These are phyloP conservation scores for Rubus parviflorus DNA, from an alignment of 306 rosid species.

Conservation along the genomic window DNA sequence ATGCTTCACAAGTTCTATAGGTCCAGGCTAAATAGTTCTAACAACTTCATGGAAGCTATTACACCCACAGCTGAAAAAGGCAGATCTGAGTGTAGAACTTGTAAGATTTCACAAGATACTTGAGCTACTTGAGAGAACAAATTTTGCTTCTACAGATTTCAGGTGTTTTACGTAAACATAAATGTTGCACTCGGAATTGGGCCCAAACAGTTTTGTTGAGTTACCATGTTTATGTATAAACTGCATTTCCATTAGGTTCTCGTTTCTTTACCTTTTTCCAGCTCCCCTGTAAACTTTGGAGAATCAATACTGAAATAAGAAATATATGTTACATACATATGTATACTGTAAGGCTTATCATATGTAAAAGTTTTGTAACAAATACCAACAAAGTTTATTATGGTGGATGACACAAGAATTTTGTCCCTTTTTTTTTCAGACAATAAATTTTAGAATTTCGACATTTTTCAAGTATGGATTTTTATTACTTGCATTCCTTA, in stretches of 20 bases:
- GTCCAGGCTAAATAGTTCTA: neutral
- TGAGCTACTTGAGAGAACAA: constrained; percentile 8
- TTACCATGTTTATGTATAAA: neutral
- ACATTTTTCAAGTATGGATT: neutral
- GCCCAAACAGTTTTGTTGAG: neutral
- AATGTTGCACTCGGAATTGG: neutral
- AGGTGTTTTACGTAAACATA: neutral
- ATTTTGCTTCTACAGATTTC: constrained; percentile 6
- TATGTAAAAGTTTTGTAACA: neutral
- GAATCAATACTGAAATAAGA: neutral
- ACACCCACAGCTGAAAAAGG: neutral
- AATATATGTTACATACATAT: neutral
- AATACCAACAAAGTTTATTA: neutral
- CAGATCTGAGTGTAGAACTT: neutral
- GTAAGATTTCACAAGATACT: neutral
- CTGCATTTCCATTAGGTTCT: neutral
- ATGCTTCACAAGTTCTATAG: neutral
- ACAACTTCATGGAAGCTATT: neutral
- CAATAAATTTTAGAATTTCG: neutral
- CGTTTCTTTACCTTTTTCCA: neutral
- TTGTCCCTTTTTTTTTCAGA: neutral
- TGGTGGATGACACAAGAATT: neutral
- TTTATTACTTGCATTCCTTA: neutral
- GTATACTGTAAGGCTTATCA: neutral
- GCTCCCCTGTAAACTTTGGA: neutral